phyloP scores from a whole-genome alignment of 2,329 filamentous ascomycete genomes.

The Erysiphe pulchra region DNA sequence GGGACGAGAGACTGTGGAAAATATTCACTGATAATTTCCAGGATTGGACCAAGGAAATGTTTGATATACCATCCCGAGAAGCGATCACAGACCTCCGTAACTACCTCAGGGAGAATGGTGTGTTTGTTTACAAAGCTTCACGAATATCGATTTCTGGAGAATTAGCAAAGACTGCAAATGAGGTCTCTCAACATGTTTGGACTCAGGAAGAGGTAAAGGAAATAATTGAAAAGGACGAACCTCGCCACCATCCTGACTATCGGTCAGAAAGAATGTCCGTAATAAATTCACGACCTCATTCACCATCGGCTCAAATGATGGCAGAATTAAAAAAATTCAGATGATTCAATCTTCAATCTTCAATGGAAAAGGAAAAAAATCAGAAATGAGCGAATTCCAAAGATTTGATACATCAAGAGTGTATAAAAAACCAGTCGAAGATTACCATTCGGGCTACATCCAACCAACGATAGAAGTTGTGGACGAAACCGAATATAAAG shows the following conservation, averaged over 20 bases:
- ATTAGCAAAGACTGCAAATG: not conserved
- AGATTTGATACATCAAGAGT: not conserved
- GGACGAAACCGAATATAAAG: too few relatives aligned
- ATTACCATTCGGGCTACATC: too few relatives aligned
- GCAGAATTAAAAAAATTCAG: not conserved
- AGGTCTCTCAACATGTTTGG: not conserved
- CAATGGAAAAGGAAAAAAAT: not conserved
- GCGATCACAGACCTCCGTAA: not conserved
- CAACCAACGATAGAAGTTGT: too few relatives aligned
- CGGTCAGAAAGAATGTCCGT: not conserved
- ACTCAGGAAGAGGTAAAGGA: not conserved
- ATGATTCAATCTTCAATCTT: not conserved
- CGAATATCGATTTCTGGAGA: not conserved
- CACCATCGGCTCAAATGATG: not conserved
- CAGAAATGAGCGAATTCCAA: not conserved
- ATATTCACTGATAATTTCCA: not conserved
- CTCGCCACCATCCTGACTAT: not conserved
- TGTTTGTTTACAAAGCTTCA: not conserved
- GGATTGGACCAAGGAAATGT: not conserved
- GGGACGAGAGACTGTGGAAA: not conserved
- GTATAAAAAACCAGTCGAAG: not conserved
- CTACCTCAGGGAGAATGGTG: not conserved
- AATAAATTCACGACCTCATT: not conserved
- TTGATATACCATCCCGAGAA: not conserved
- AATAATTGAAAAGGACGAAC: not conserved